Base-by-base conservation (phyloP, 441 rosid genomes). In the Gossypium laxum region DNA sequence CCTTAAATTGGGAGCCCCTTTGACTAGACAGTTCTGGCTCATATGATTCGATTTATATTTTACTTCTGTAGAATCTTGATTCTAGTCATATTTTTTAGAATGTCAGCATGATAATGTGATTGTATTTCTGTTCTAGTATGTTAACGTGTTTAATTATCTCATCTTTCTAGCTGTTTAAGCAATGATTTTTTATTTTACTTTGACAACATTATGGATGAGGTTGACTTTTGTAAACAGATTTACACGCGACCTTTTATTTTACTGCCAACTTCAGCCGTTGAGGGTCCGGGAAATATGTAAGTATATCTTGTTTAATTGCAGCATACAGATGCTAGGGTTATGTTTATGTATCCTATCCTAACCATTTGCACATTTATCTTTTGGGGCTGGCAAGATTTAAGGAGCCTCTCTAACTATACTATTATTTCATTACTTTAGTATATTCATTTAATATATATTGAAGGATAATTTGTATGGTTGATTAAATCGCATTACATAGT, bases 201-300 rank as follows among this genome's bases (percentile, higher is more conserved):
- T 43, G 26, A 57, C 38, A 41, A 56, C 34, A 47, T 12, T 7
- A 22, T 3, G 48, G 47, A 66, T 55, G 55, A 68, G 52, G 8
- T 17, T 28, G 5, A 34, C 38, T 19, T 58, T 71, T 73, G 1
- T 59, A 0, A 64, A 73, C 89, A 91, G 97, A 82, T 91, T 68
- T 89, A 83, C 61, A 83, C 91, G 0, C 75, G 0, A 34, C 97
- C 95, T 28, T 86, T 91, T 74, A 82, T 82, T 56, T 74, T 76
- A 74, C 88, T 91, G 79, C 93, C 97, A 67, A 58, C 68, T 73
- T 85, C 93, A 71, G 88, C 88, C 21, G 93, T 91, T 70, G 93
- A 91, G 77, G 74, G 72, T 64, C 95, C 95, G 24, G 97, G 97
- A 77, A 91, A 91, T 79, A 67, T 82, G 95, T 89, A 85, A 85